Conservation (phyloP, 768 basidiomycete species). For the Suillus fuscotomentosus region DNA sequence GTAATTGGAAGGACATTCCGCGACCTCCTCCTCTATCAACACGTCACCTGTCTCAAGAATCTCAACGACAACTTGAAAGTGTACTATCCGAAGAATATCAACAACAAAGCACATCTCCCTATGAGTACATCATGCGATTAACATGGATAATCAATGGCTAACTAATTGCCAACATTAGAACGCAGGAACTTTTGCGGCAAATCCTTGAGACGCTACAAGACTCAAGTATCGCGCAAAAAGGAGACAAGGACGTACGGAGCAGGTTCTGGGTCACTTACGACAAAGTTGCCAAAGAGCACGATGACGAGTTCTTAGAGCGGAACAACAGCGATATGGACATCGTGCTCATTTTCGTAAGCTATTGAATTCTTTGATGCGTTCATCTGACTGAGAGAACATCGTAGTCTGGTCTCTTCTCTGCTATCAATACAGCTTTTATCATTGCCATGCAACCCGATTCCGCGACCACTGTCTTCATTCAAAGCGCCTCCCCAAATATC, state of each 20-base stretch:
- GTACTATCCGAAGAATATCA: neutral
- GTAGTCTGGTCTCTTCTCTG: too few relatives aligned
- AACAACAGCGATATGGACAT: too few relatives aligned
- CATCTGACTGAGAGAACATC: too few relatives aligned
- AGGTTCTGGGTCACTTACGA: too few relatives aligned
- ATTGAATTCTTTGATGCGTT: too few relatives aligned
- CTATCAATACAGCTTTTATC: neutral
- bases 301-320: too few relatives aligned
- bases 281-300: too few relatives aligned
- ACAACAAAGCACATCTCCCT: neutral
- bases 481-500: slow-evolving; percentile 6
- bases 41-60: neutral
- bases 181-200: too few relatives aligned
- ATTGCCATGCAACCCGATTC: slow-evolving; percentile 3
- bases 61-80: neutral
- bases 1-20: neutral
- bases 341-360: too few relatives aligned
- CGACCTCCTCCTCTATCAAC: neutral
- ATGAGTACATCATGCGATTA: neutral
- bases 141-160: neutral
- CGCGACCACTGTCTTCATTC: neutral
- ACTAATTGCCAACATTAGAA: neutral
- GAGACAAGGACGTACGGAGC: too few relatives aligned
- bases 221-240: too few relatives aligned
- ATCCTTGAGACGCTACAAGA: too few relatives aligned